phyloP scores from a whole-genome alignment of 768 basidiomycete species.

The Paxillus involutus region DNA sequence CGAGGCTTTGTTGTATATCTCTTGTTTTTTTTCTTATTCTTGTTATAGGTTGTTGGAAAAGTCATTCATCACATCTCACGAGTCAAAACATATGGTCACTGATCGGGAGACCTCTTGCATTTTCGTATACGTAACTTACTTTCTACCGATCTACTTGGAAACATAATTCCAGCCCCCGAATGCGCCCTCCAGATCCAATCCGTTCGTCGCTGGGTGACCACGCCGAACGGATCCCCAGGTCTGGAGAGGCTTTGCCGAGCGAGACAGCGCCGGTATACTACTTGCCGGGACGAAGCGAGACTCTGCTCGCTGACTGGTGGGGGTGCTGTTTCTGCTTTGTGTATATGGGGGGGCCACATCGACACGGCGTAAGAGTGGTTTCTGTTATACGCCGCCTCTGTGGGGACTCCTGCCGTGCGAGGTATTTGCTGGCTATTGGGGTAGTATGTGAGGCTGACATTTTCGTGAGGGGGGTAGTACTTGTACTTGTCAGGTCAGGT shows the following conservation, averaged over 20 bases:
- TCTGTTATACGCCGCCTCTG: slow-evolving; percentile 48
- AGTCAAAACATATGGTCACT: background rate
- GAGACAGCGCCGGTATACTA: background rate
- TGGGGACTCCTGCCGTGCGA: slow-evolving; percentile 84
- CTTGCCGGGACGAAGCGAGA: slow-evolving; percentile 18
- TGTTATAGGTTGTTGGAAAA: background rate
- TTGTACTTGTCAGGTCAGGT: too few relatives aligned
- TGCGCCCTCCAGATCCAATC: slow-evolving; percentile 8
- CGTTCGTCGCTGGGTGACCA: background rate
- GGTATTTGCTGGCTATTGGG: slow-evolving; percentile 68
- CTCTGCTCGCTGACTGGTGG: slow-evolving; percentile 8
- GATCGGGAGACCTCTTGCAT: too few relatives aligned
- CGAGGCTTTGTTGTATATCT: slow-evolving; percentile 10
- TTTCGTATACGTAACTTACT: background rate
- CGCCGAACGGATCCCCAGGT: slow-evolving; percentile 6
- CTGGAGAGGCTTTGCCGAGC: slow-evolving; percentile 6
- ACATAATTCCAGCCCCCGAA: background rate
- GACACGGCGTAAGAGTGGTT: slow-evolving; percentile 47
- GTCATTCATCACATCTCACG: background rate
- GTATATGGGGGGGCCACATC: slow-evolving; percentile 15
- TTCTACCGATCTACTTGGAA: too few relatives aligned
- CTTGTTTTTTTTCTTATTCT: background rate
- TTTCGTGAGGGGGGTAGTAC: background rate
- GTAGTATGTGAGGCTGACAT: slow-evolving; percentile 87
- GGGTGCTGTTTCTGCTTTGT: background rate